Base-by-base conservation (phyloP, 192 early-diverging fungal species). In the Entomortierella chlamydospora region DNA sequence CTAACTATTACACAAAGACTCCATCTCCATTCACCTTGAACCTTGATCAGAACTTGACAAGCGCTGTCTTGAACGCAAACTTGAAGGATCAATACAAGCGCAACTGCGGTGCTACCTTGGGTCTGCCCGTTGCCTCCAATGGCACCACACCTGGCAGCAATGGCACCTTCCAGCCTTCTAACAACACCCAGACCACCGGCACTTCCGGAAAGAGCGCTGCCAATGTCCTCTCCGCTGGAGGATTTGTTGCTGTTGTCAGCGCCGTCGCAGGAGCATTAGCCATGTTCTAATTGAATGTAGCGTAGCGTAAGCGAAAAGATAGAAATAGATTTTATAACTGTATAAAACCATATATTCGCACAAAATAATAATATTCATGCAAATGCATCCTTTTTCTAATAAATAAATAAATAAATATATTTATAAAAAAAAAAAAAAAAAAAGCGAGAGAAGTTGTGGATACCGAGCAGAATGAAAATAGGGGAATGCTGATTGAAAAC, bases 1-100 rank as follows among this genome's bases (percentile, higher is more conserved):
- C 63, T 13, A 79, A 65, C 50, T 66, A 79, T 42, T 79, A 70
- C 67, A 60, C 60, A n/a, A 70, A 70, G 62, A 65, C 4, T 22
- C 74, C 74, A 29, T 57, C 74, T 2, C 54, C 76, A 8, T 70
- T 30, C 20, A 26, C 39, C 26, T 34, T 79, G 52, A 79, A 66
- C 63, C 61, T 79, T 65, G 51, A 28, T 1, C 74, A 70, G 45
- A 52, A 37, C 20, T 41, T 64, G 33, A 54, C 49, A 1, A 54
- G 51, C 26, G 51, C 22, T 31, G 30, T 25, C 17, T 50, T 64
- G 50, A 64, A 64, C 37, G n/a, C 51, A 3, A 20, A 53, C 23
- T 22, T 64, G 51, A 37, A 23, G 42, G 45, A 58, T 49, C 60
- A 78, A 49, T 78, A 78, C 66, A 78, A 78, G 66, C 1, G 10